A percentile compares a stretch with the other conserved stretches of the same genome.
phyloP scores from a whole-genome alignment of 441 rosid genomes.

The Gossypium davidsonii region DNA sequence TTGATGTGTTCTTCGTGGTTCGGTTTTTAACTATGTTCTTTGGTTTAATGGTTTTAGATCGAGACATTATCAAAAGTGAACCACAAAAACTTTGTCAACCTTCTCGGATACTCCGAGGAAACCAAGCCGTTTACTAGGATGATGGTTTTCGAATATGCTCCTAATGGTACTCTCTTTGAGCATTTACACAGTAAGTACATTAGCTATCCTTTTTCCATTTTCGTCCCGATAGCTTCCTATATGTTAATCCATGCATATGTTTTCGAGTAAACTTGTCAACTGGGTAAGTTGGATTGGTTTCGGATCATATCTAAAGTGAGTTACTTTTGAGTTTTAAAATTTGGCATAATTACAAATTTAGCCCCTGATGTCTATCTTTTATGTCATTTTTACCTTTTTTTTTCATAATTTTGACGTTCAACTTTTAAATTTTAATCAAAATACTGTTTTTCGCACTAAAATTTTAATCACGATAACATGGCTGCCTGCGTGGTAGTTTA shows the following conservation, averaged over 20 bases:
- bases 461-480: too few relatives aligned
- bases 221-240: neutral
- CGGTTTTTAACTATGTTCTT: conserved; percentile 7
- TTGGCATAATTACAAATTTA: too few relatives aligned
- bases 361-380: too few relatives aligned
- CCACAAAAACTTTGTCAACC: conserved; percentile 55
- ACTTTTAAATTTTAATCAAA: too few relatives aligned
- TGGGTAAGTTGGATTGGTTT: too few relatives aligned
- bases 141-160: conserved; percentile 72
- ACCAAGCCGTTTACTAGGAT: conserved; percentile 60
- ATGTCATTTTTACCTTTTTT: too few relatives aligned
- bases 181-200: conserved; percentile 57
- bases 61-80: conserved; percentile 50
- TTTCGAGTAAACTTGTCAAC: neutral
- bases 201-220: neutral
- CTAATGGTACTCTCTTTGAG: conserved; percentile 64
- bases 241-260: neutral
- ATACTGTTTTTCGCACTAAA: too few relatives aligned
- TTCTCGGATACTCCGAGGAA: conserved; percentile 59
- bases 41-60: conserved; percentile 29
- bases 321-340: too few relatives aligned
- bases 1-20: neutral
- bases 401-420: too few relatives aligned
- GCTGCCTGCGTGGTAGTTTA: too few relatives aligned
- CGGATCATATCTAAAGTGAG: too few relatives aligned